These are phyloP conservation scores for Mycena crocata DNA, from an alignment of 768 basidiomycete species.

Conservation along the genomic window DNA sequence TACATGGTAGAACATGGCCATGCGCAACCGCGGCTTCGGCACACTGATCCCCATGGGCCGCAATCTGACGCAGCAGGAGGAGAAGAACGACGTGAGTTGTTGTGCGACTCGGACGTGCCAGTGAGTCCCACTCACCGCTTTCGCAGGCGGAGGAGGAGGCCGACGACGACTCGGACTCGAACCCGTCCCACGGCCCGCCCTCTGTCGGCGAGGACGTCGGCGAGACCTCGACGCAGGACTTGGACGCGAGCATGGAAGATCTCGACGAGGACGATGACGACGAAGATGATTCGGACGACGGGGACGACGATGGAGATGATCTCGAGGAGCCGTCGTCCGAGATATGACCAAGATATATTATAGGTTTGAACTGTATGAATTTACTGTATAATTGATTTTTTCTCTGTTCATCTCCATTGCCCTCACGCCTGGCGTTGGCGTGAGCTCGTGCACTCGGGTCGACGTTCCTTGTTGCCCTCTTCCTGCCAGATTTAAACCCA, in stretches of 20 bases:
- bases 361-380: background rate
- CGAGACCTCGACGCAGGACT: conserved; percentile 61
- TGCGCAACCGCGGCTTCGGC: conserved; percentile 74
- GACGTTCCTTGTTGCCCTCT: too few relatives aligned
- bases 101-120: background rate
- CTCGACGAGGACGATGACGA: conserved; percentile 58
- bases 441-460: too few relatives aligned
- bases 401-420: too few relatives aligned
- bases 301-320: conserved; percentile 58
- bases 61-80: conserved; percentile 79
- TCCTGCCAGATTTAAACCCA: too few relatives aligned
- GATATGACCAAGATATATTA: conserved; percentile 12
- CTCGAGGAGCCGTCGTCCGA: conserved; percentile 29
- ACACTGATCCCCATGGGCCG: conserved; percentile 82
- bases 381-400: too few relatives aligned
- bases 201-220: conserved; percentile 61
- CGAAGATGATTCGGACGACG: conserved; percentile 45
- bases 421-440: too few relatives aligned
- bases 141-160: conserved; percentile 64
- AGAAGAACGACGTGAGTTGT: conserved; percentile 81
- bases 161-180: conserved; percentile 58
- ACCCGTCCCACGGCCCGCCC: conserved; percentile 53
- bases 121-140: conserved; percentile 3
- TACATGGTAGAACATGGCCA: conserved; percentile 69
- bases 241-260: conserved; percentile 76